Evolutionary conservation across 768 basidiomycete species (phyloP).

Genomic region (Mycena polygramma): DNA sequence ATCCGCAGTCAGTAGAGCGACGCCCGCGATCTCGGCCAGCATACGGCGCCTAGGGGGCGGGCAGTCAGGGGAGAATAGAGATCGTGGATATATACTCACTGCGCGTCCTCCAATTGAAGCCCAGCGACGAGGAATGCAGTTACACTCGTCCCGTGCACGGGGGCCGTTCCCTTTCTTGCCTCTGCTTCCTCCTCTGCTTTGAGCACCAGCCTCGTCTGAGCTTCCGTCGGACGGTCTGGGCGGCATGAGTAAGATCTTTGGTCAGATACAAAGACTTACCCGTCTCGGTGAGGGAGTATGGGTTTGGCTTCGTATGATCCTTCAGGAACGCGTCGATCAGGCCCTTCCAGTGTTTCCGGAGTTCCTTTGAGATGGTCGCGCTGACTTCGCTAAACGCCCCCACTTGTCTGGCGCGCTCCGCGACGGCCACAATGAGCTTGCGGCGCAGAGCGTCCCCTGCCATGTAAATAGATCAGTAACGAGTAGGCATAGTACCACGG

Average conservation of each 20-base stretch:
- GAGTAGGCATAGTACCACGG: no score
- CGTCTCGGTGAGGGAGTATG: neutral
- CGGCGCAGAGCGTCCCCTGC: no score
- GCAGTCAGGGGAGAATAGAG: no score
- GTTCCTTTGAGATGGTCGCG: neutral
- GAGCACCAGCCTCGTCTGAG: neutral
- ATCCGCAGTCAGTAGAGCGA: neutral
- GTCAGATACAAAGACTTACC: neutral
- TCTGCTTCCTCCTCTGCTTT: neutral
- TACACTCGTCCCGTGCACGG: neutral
- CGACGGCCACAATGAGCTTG: no score
- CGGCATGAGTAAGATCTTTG: neutral
- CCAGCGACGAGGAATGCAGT: neutral
- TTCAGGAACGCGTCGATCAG: neutral
- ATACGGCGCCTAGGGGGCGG: neutral
- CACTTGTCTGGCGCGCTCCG: neutral
- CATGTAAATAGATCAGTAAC: neutral
- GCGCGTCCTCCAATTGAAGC: neutral
- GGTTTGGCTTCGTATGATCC: slow-evolving; percentile 1
- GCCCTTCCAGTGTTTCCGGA: neutral
- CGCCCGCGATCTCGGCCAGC: neutral
- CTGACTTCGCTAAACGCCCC: neutral
- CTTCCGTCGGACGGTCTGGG: neutral
- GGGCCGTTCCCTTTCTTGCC: neutral
- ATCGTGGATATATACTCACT: neutral